Evolutionary conservation across 2,329 filamentous ascomycete genomes (phyloP), one percentile per base, ranked within the genome.

Genomic region (Talaromyces albobiverticillius): DNA sequence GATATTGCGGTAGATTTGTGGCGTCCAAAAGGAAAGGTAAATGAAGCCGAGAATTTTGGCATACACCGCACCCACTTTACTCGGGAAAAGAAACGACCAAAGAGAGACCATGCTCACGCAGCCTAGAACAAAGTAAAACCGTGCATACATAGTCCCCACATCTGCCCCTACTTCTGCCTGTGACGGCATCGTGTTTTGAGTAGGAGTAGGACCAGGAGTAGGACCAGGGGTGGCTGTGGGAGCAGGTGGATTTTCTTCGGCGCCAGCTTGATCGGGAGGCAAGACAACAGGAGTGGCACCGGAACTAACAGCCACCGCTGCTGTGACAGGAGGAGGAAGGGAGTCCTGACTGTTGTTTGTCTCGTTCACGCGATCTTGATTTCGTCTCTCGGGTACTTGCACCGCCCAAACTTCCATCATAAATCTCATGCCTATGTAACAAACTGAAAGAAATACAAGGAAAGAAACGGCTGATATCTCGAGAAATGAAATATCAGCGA

Each of bases 11-110:
- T 88, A 83, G 61, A 97, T 95, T 69, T 99, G 94, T 0, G 94
- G 93, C 1, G 86, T 68, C 93, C 93, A 97, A 67, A 96, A 86
- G 18, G 92, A 96, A 42, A 96, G 82, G 67, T 96, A 96, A 51
- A 82, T 60, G 62, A 93, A 84, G 2, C 83, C 80, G 20, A 95
- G 74, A 2, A 79, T 59, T 66, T 92, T 79, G 58, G 79, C 78
- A 68, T 84, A 87, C 40, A 78, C 67, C 2, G 76, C 75, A 22
- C 80, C 78, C 2, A 81, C 65, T 1, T 73, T 71, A 3, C 74
- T 69, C 1, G 83, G 82, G 71, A 82, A 82, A 1, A 82, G 76
- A 26, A 79, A 76, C 20, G 82, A 80, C 68, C 83, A 82, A 5
- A 85, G 73, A 5, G 81, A 83, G 38, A 85, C 66, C 61, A 86